Conservation (phyloP, 257 asterid genomes). For the Jaltomata sinuosa region DNA sequence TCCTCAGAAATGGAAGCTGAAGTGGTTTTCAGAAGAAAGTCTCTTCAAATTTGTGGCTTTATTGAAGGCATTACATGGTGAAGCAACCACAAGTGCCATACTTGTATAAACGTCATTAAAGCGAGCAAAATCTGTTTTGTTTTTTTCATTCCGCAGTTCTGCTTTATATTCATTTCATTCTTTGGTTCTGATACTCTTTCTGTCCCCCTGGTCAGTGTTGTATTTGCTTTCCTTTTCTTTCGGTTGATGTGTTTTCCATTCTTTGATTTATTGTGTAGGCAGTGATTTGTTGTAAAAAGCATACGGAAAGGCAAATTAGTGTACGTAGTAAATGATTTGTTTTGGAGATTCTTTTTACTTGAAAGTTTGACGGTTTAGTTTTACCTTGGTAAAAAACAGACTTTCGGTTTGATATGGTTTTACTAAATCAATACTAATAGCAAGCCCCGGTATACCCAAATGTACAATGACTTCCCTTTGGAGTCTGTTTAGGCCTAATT, state of each 20-base stretch:
- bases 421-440: not conserved
- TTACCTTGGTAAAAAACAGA: not conserved
- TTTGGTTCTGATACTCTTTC: constrained; percentile 18
- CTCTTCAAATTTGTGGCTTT: constrained; percentile 29
- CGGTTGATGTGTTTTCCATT: constrained; percentile 18
- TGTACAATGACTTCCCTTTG: not conserved
- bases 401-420: not conserved
- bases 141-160: not conserved
- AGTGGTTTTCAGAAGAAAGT: constrained; percentile 30
- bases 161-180: constrained; percentile 24
- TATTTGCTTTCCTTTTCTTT: not conserved
- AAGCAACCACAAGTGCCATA: constrained; percentile 12
- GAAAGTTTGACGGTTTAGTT: not conserved
- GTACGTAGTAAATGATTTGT: not conserved
- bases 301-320: not conserved
- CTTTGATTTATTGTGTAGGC: constrained; percentile 10
- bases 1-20: constrained; percentile 31
- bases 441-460: not conserved
- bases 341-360: not conserved
- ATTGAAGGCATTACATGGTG: constrained; percentile 23
- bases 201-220: not conserved
- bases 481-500: too few relatives aligned
- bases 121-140: not conserved
- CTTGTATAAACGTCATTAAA: constrained; percentile 5
- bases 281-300: not conserved